Conservation (phyloP, 31 red algal species). For the Odonthalia washingtoniensis region DNA sequence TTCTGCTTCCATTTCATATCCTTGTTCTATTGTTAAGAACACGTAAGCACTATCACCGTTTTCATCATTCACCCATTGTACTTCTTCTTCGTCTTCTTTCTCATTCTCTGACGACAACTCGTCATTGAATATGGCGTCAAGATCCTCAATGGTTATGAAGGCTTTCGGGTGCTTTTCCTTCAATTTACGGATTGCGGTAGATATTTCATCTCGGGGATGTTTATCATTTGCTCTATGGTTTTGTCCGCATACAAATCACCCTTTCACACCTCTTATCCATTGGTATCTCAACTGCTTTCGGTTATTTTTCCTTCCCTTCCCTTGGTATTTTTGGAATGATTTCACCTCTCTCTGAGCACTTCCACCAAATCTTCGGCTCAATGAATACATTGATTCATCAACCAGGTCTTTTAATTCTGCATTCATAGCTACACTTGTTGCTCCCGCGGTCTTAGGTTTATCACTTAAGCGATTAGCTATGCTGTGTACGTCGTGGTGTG, state of each 20-base stretch:
- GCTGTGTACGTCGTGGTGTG: too few species aligned
- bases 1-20: background rate
- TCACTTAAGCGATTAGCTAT: too few species aligned
- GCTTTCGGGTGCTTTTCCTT: background rate
- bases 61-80: background rate
- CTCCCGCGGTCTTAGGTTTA: too few species aligned
- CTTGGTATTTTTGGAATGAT: too few species aligned
- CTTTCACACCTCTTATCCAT: constrained; percentile 3
- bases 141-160: background rate
- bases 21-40: background rate
- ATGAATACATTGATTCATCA: too few species aligned
- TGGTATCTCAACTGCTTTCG: too few species aligned
- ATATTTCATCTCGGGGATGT: background rate
- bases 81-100: background rate
- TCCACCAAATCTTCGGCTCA: too few species aligned
- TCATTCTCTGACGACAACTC: background rate
- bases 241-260: constrained; percentile 9
- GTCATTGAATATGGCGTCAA: background rate
- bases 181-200: background rate
- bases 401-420: too few species aligned
- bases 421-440: too few species aligned
- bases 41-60: background rate
- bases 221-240: background rate
- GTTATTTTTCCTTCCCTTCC: too few species aligned
- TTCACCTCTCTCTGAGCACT: too few species aligned